These are phyloP conservation scores for Cryptomeria japonica DNA, from an alignment of 75 land plant genomes.

Conservation along the genomic window DNA sequence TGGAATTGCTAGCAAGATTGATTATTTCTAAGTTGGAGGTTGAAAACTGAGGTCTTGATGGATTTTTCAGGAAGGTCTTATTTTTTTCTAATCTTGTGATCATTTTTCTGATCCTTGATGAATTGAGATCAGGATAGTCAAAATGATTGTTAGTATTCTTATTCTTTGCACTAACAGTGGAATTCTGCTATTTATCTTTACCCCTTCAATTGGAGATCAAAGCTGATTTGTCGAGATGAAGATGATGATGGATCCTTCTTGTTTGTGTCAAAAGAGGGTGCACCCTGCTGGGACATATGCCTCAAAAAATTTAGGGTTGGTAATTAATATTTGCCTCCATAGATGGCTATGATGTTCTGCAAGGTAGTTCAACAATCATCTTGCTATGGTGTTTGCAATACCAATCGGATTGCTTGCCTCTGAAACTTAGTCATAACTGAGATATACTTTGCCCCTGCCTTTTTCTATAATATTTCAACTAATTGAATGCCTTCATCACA, in stretches of 20 bases:
- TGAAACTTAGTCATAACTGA: too few relatives aligned
- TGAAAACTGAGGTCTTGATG: too few relatives aligned
- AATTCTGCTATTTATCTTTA: background rate
- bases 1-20: too few relatives aligned
- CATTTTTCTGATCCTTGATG: too few relatives aligned
- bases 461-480: background rate
- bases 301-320: background rate
- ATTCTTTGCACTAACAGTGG: background rate
- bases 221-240: background rate
- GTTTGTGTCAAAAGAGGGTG: background rate
- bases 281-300: background rate
- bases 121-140: background rate
- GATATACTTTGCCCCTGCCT: too few relatives aligned
- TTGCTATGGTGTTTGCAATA: background rate
- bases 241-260: background rate
- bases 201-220: background rate
- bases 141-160: background rate
- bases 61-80: too few relatives aligned
- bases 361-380: background rate
- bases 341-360: background rate
- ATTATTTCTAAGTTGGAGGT: too few relatives aligned
- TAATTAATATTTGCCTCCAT: background rate
- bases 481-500: background rate
- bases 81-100: too few relatives aligned
- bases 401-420: background rate